A percentile compares a stretch with the other conserved stretches of the same genome.
phyloP scores from a whole-genome alignment of 176 grass and related monocot genomes.

The Coix lacrymajobi region DNA sequence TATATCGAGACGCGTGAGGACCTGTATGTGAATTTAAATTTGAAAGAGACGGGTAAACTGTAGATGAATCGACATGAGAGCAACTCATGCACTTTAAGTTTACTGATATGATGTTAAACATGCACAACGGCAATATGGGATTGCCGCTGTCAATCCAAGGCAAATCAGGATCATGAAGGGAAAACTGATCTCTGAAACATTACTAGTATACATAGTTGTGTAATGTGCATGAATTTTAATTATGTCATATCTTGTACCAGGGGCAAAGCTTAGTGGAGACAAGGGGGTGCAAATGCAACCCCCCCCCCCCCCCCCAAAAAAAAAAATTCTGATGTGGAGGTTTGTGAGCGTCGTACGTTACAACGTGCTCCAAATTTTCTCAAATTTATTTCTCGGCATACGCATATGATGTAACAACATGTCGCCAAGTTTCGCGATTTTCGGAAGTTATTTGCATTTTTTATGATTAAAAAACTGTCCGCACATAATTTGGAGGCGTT shows the following conservation, averaged over 20 bases:
- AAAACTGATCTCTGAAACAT: neutral
- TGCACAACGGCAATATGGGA: neutral
- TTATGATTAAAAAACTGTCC: too few relatives aligned
- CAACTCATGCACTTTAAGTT: conserved; percentile 17
- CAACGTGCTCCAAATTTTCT: too few relatives aligned
- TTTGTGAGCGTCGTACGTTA: too few relatives aligned
- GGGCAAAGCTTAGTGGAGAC: too few relatives aligned
- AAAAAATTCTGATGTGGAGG: too few relatives aligned
- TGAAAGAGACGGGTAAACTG: conserved; percentile 14
- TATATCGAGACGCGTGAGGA: neutral
- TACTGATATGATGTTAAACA: neutral
- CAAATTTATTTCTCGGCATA: too few relatives aligned
- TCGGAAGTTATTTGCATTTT: too few relatives aligned
- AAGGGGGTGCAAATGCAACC: too few relatives aligned
- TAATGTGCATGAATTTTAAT: neutral
- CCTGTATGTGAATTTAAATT: neutral
- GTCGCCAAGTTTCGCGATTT: too few relatives aligned
- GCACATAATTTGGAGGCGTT: too few relatives aligned
- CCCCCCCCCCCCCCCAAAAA: too few relatives aligned
- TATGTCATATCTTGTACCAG: neutral
- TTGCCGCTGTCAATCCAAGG: conserved; percentile 3
- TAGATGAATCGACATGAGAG: neutral
- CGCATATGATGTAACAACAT: too few relatives aligned
- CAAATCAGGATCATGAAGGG: neutral
- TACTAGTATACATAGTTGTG: neutral